A percentile compares a stretch with the other conserved stretches of the same genome.
phyloP scores from a whole-genome alignment of 345 rosid genomes.

The Kernera saxatilis region DNA sequence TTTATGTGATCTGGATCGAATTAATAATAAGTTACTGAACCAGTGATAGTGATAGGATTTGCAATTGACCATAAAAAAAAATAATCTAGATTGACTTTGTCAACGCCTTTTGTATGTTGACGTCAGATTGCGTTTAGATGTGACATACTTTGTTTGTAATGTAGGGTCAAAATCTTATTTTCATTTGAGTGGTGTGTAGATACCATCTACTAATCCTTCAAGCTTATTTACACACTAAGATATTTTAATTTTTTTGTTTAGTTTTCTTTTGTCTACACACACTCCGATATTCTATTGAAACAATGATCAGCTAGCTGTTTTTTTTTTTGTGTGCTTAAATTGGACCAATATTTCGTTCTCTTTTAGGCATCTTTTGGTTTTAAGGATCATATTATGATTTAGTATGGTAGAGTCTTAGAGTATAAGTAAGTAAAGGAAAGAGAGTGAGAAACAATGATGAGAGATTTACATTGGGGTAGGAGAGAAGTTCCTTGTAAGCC shows the following conservation, averaged over 20 bases:
- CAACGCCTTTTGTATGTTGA: conserved; percentile 6
- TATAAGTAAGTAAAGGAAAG: conserved; percentile 9
- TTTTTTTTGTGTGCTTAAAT: not conserved
- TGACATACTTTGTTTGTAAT: conserved; percentile 12
- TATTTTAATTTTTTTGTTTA: not conserved
- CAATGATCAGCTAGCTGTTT: not conserved
- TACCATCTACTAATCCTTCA: not conserved
- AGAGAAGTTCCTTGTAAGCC: conserved; percentile 12
- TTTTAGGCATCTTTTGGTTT: conserved; percentile 7
- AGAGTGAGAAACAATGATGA: not conserved
- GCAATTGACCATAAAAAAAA: not conserved
- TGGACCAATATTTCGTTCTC: not conserved
- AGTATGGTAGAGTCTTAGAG: not conserved
- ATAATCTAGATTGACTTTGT: conserved; percentile 15
- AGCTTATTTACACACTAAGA: not conserved
- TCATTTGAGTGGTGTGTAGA: not conserved
- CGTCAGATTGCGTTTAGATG: conserved; percentile 15
- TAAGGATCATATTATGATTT: not conserved
- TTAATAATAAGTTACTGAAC: not conserved
- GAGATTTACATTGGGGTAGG: not conserved
- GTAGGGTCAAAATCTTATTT: conserved; percentile 15
- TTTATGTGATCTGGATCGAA: not conserved
- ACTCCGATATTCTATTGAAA: not conserved
- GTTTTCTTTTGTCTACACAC: not conserved
- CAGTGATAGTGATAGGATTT: not conserved